phyloP scores from a whole-genome alignment of 192 early-diverging fungal genomes.

The Coemansia sp. region DNA sequence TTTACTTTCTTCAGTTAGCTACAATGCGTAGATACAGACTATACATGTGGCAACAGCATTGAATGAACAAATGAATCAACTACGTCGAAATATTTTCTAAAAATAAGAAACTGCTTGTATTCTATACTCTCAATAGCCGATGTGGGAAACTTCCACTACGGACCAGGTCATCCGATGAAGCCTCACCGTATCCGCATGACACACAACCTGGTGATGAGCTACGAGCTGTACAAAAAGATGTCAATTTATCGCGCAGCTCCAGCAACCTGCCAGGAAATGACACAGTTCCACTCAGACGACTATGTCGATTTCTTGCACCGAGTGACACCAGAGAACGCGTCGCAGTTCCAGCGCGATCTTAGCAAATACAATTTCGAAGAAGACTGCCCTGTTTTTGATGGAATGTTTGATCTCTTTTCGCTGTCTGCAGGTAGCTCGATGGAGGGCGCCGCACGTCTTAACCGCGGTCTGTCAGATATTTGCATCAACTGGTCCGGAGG shows the following conservation, averaged over 20 bases:
- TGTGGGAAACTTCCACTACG: constrained; percentile 87
- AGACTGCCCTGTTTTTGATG: constrained; percentile 98
- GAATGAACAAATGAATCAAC: not conserved
- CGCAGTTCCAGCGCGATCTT: constrained; percentile 61
- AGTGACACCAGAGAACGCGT: constrained; percentile 75
- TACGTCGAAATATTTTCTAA: not conserved
- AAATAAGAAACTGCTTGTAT: not conserved
- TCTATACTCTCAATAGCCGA: constrained; percentile 36
- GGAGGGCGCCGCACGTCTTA: constrained; percentile 88
- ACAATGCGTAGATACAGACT: too few relatives aligned
- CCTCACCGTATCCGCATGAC: constrained; percentile 95
- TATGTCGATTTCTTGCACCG: constrained; percentile 90
- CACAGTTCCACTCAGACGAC: constrained; percentile 93
- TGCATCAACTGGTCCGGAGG: constrained; percentile 98
- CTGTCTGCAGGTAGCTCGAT: constrained; percentile 93
- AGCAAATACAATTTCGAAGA: constrained; percentile 87
- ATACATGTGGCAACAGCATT: too few relatives aligned
- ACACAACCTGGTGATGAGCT: constrained; percentile 93
- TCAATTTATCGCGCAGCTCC: constrained; percentile 75
- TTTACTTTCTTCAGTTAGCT: too few relatives aligned
- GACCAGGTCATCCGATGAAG: constrained; percentile 97
- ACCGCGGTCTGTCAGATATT: constrained; percentile 80
- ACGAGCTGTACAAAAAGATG: constrained; percentile 96
- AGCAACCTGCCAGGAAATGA: constrained; percentile 91
- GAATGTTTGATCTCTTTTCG: constrained; percentile 91